Evolutionary conservation across 1,284 basidiomycete species (phyloP).

Genomic region (Exobasidium cylindrosporum): DNA sequence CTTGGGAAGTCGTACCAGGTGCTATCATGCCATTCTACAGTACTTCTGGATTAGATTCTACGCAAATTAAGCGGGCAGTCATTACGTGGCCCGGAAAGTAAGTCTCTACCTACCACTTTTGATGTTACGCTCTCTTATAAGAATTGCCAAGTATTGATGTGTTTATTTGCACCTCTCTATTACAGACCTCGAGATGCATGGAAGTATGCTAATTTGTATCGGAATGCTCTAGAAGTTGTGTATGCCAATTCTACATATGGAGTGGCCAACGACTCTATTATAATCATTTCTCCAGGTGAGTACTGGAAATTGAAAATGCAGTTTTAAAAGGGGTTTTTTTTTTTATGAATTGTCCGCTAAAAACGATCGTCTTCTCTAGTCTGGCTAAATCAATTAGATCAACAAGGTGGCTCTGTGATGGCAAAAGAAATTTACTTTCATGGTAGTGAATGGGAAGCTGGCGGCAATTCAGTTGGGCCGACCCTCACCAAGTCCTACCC

Average conservation of each 20-base stretch:
- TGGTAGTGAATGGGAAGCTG: slow-evolving; percentile 42
- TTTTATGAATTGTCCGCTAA: neutral
- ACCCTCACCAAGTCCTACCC: slow-evolving; percentile 21
- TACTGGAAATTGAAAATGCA: no score
- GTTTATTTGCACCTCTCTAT: no score
- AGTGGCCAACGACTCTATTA: slow-evolving; percentile 21
- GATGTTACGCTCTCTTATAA: no score
- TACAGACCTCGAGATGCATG: slow-evolving; percentile 42
- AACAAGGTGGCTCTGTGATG: slow-evolving; percentile 28
- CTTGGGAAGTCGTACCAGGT: slow-evolving; percentile 22
- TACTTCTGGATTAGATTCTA: slow-evolving; percentile 27
- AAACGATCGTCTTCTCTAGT: slow-evolving; percentile 1
- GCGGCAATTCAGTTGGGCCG: slow-evolving; percentile 31
- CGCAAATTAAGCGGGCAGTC: slow-evolving; percentile 38
- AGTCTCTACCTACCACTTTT: slow-evolving; percentile 5
- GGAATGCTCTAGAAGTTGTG: slow-evolving; percentile 32
- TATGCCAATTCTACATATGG: slow-evolving; percentile 23
- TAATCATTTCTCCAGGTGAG: slow-evolving; percentile 32
- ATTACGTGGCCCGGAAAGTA: slow-evolving; percentile 39
- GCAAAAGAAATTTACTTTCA: slow-evolving; percentile 32
- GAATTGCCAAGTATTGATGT: no score
- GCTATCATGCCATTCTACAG: slow-evolving; percentile 40
- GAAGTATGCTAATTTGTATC: slow-evolving; percentile 46
- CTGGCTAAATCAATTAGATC: slow-evolving; percentile 39
- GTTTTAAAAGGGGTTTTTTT: neutral